phyloP scores from a whole-genome alignment of 768 basidiomycete species.

The Russula emetica region DNA sequence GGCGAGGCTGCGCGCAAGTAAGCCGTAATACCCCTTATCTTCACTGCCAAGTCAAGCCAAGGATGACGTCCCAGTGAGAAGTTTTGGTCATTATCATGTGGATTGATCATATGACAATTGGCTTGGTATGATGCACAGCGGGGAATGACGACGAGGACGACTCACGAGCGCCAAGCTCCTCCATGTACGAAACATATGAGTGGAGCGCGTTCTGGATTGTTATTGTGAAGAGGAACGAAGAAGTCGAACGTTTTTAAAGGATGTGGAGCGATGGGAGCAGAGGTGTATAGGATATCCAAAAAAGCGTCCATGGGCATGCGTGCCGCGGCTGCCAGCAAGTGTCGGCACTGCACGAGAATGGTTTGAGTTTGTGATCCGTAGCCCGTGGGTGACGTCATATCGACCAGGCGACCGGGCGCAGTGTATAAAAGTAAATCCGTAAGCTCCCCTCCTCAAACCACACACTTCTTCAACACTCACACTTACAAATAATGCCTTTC shows the following conservation, averaged over 20 bases:
- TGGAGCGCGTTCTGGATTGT: conserved; percentile 26
- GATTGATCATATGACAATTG: neutral
- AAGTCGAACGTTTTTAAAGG: conserved; percentile 52
- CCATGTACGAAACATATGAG: conserved; percentile 75
- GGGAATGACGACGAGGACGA: conserved; percentile 30
- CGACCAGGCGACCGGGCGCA: too few relatives aligned
- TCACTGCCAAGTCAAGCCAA: conserved; percentile 42
- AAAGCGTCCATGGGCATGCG: conserved; percentile 10
- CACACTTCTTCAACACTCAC: neutral
- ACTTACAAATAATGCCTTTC: conserved; percentile 52
- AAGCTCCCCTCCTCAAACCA: neutral
- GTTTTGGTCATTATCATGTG: too few relatives aligned
- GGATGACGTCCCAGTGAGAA: too few relatives aligned
- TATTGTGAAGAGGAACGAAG: conserved; percentile 35
- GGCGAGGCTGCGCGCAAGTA: conserved; percentile 52
- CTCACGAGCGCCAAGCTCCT: conserved; percentile 79
- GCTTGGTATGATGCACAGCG: neutral
- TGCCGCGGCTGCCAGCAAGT: too few relatives aligned
- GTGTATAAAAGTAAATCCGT: neutral
- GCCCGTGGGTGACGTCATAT: conserved; percentile 23
- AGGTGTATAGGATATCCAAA: conserved; percentile 38
- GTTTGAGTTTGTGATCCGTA: too few relatives aligned
- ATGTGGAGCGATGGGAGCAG: conserved; percentile 29
- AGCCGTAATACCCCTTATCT: conserved; percentile 60
- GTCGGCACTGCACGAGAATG: too few relatives aligned